A percentile compares a stretch with the other conserved stretches of the same genome.
Conservation (phyloP, 1,139 yeast genomes). For the Lodderomyces margitis region DNA sequence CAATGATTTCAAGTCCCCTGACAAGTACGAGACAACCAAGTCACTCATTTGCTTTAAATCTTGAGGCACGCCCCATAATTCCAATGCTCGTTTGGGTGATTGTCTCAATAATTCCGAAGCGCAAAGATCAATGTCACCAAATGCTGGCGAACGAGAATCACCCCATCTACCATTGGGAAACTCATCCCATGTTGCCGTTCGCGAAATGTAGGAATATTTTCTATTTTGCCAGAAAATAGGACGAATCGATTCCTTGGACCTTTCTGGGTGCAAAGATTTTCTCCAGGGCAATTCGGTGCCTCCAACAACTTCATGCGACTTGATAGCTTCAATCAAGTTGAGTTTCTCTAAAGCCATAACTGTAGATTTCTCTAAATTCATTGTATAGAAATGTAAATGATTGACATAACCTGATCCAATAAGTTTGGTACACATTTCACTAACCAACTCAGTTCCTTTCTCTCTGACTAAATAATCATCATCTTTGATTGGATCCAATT, state of each 20-base stretch:
- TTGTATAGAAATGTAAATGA: conserved; percentile 92
- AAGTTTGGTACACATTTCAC: conserved; percentile 77
- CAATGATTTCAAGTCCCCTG: conserved; percentile 68
- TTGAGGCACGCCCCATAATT: conserved; percentile 85
- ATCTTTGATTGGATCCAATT: conserved; percentile 79
- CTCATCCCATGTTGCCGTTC: conserved; percentile 95
- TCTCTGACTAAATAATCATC: conserved; percentile 89
- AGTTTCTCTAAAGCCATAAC: conserved; percentile 81
- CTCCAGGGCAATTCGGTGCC: conserved; percentile 75
- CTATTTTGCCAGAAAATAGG: conserved; percentile 97
- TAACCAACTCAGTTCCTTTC: conserved; percentile 77
- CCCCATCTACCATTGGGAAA: conserved; percentile 97
- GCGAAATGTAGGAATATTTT: conserved; percentile 81
- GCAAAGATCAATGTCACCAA: conserved; percentile 78
- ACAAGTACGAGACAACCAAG: conserved; percentile 62
- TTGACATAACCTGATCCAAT: conserved; percentile 70
- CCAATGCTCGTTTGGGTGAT: conserved; percentile 74
- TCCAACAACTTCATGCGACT: conserved; percentile 40
- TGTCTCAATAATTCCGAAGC: conserved; percentile 79
- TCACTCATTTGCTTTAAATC: conserved; percentile 55
- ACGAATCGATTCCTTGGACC: conserved; percentile 80
- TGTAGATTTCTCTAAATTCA: conserved; percentile 91
- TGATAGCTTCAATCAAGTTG: conserved; percentile 50
- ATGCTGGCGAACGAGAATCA: conserved; percentile 90
- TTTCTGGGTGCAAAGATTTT: conserved; percentile 77